These are phyloP conservation scores for Haematococcus lacustris DNA, from an alignment of 139 green algal genomes.

Conservation along the genomic window DNA sequence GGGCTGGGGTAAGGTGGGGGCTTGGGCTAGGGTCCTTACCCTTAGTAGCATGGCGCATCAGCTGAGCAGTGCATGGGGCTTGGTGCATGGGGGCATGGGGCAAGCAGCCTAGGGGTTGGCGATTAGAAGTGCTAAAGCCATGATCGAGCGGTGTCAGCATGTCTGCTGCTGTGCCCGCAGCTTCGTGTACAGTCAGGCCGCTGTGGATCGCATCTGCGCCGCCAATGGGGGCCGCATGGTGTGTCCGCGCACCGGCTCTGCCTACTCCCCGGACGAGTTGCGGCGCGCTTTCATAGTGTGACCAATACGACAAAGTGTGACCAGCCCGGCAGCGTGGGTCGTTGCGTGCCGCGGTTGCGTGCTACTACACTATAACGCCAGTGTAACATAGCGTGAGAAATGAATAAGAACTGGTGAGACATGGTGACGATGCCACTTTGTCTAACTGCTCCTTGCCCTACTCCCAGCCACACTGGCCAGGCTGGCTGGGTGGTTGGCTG, in stretches of 20 bases:
- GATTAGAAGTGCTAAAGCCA: not conserved
- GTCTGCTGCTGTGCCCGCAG: not conserved
- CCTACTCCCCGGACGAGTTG: conserved; percentile 42
- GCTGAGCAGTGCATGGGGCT: not conserved
- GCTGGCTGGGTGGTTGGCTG: no score
- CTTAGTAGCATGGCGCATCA: not conserved
- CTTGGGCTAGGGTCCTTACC: not conserved
- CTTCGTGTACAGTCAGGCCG: conserved; percentile 71
- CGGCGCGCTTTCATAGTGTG: conserved; percentile 55
- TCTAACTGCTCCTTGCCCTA: no score
- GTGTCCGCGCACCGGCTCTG: conserved; percentile 55
- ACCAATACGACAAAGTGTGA: no score
- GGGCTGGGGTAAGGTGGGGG: not conserved
- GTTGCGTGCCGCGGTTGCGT: no score
- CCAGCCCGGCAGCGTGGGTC: no score
- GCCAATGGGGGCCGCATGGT: conserved; percentile 34
- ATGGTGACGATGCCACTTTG: no score
- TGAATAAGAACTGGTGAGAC: no score
- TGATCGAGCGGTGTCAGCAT: not conserved
- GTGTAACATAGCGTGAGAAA: no score
- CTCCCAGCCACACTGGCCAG: no score
- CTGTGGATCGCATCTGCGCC: conserved; percentile 35
- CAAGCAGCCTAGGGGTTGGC: not conserved
- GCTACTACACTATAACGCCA: no score
- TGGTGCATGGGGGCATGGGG: not conserved